Evolutionary conservation across 179 eudicot genomes (phyloP), one percentile per base, ranked within the genome.

Genomic region (Pouteria campechiana): DNA sequence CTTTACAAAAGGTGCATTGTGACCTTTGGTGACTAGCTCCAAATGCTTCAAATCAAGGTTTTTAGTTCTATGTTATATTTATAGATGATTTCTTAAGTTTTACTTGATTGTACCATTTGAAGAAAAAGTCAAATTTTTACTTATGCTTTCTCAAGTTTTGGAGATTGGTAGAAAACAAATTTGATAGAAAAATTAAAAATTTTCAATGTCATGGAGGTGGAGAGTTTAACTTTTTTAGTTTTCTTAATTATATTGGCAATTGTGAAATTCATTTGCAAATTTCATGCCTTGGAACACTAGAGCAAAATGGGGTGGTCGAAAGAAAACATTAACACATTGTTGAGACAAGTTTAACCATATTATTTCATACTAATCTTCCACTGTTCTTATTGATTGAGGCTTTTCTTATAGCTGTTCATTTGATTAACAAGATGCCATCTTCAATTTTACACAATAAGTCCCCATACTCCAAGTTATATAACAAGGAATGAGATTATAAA

Each of bases 1-100:
- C 49, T 43, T 34, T 43, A 25, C 33, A 43, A 27, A 43, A 43
- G 13, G 11, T 43, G 16, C 48, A 25, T 6, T 43, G 25, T 30
- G 49, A 41, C 14, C 46, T 41, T 12, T 41, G 18, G 46, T 28
- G 46, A 10, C 46, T 19, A 2, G 17, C 10, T 17, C 13, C 48
- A 3, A 27, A 16, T 9, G 1, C 23, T 3, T 28, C 22, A 0
- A 44, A 27, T 5, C 22, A 27, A 17, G 15, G 6, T 20, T 22
- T 39, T 19, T 6, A 4, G 1, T 4, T 5, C 13, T 39, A 39
- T 39, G 10, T 28, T 6, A 28, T 28, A 28, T 28, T 10, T 28
- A 28, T 28, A 28, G 32, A 28, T 28, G 32, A 28, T 28, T 28
- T 28, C 32, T 5, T 10, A 5, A 6, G 32, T 28, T 28, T 5